phyloP scores from a whole-genome alignment of 257 asterid species.

The Lantana camara region DNA sequence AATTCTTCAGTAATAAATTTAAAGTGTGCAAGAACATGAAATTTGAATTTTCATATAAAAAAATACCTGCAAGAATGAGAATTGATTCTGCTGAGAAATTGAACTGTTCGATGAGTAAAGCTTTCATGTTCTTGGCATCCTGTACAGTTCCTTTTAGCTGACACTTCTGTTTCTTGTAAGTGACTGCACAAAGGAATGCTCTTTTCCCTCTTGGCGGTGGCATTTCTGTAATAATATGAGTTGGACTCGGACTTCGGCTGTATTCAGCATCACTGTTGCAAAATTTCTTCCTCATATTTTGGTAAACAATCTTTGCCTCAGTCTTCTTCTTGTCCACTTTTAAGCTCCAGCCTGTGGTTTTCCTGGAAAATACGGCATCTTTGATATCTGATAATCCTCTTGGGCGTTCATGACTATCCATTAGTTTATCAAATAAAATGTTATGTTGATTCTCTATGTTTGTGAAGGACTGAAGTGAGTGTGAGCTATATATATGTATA shows the following conservation, averaged over 20 bases:
- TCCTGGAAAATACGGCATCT: constrained; percentile 11
- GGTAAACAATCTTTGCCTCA: constrained; percentile 15
- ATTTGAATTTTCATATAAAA: neutral
- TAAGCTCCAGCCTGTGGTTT: constrained; percentile 8
- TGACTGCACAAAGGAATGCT: constrained; percentile 63
- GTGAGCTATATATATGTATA: neutral
- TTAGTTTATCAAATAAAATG: neutral
- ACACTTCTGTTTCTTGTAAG: constrained; percentile 52
- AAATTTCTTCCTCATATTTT: constrained; percentile 23
- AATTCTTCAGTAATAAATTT: neutral
- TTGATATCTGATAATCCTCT: neutral
- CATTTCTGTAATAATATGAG: neutral
- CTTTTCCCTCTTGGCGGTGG: constrained; percentile 47
- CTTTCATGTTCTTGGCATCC: constrained; percentile 45
- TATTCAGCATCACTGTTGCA: constrained; percentile 1
- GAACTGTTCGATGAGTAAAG: constrained; percentile 34
- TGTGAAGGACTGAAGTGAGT: neutral
- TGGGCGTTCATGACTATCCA: constrained; percentile 27
- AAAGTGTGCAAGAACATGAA: neutral
- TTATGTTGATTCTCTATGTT: neutral
- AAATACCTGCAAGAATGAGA: constrained; percentile 64
- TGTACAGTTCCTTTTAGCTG: constrained; percentile 54
- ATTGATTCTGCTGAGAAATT: constrained; percentile 41
- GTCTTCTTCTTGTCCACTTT: constrained; percentile 25
- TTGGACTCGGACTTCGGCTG: neutral